Evolutionary conservation across 345 rosid genomes (phyloP).

Genomic region (Gossypium thurberi): DNA sequence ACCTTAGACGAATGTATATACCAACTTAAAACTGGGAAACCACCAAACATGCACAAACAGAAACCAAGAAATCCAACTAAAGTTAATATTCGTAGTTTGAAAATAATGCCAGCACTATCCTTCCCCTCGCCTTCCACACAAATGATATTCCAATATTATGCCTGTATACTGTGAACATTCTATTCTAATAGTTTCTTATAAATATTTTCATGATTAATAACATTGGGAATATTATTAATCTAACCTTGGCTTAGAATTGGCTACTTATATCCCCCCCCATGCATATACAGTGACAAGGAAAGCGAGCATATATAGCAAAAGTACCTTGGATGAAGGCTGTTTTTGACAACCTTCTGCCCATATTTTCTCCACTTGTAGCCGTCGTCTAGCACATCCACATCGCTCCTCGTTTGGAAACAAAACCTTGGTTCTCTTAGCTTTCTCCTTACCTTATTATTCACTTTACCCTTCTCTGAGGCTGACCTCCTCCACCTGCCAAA

Average conservation of each 20-base stretch:
- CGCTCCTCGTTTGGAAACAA: conserved; percentile 93
- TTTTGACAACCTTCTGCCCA: conserved; percentile 97
- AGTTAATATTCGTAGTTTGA: not conserved
- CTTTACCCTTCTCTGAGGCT: conserved; percentile 56
- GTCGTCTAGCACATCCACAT: conserved; percentile 90
- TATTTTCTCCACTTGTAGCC: conserved; percentile 98
- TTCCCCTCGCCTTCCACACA: not conserved
- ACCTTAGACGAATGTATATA: no score
- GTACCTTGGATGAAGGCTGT: conserved; percentile 97
- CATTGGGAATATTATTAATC: not conserved
- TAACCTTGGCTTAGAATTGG: not conserved
- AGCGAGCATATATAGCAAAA: not conserved
- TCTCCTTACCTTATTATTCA: conserved; percentile 55
- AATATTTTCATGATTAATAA: no score
- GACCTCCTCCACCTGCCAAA: conserved; percentile 75
- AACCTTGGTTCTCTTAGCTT: conserved; percentile 95
- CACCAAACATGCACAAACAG: not conserved
- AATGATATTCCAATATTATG: not conserved
- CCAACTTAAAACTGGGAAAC: not conserved
- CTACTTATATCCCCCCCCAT: not conserved
- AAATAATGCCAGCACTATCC: not conserved
- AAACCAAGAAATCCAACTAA: not conserved
- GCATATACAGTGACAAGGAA: not conserved
- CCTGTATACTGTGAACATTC: not conserved
- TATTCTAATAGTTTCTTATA: no score